Evolutionary conservation across 257 asterid species (phyloP).

Genomic region (Penstemon barbatus): DNA sequence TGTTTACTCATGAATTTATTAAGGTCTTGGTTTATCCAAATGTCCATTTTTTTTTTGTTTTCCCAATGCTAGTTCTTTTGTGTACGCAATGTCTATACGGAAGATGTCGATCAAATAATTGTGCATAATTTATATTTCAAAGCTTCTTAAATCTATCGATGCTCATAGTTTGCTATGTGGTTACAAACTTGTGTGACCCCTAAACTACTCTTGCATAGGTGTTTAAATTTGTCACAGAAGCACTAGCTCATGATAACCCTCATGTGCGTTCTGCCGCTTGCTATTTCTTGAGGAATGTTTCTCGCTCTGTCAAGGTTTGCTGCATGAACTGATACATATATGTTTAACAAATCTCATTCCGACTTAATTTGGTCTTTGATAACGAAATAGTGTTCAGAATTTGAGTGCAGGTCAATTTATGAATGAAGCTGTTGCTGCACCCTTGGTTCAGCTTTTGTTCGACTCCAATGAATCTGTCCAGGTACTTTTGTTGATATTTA

Average conservation of each 20-base stretch:
- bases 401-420: constrained; percentile 84
- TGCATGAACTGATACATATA: constrained; percentile 17
- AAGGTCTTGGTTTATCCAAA: not conserved
- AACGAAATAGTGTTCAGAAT: constrained; percentile 52
- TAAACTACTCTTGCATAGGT: constrained; percentile 50
- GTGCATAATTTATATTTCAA: not conserved
- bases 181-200: not conserved
- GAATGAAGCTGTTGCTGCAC: constrained; percentile 54
- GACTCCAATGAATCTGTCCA: constrained; percentile 64
- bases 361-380: constrained; percentile 32
- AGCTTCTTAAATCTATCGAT: constrained; percentile 6
- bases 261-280: constrained; percentile 92
- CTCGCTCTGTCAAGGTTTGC: constrained; percentile 91
- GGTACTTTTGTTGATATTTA: constrained; percentile 43
- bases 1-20: constrained; percentile 6
- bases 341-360: constrained; percentile 19
- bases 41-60: not conserved
- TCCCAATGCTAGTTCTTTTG: not conserved
- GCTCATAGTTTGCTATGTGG: constrained; percentile 12
- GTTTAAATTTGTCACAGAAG: constrained; percentile 48
- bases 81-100: constrained; percentile 13
- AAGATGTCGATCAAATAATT: not conserved
- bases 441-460: constrained; percentile 73
- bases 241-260: constrained; percentile 64
- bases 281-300: constrained; percentile 69